These are phyloP conservation scores for Ophiobolus disseminans DNA, from an alignment of 2,329 filamentous ascomycete species.

Conservation along the genomic window DNA sequence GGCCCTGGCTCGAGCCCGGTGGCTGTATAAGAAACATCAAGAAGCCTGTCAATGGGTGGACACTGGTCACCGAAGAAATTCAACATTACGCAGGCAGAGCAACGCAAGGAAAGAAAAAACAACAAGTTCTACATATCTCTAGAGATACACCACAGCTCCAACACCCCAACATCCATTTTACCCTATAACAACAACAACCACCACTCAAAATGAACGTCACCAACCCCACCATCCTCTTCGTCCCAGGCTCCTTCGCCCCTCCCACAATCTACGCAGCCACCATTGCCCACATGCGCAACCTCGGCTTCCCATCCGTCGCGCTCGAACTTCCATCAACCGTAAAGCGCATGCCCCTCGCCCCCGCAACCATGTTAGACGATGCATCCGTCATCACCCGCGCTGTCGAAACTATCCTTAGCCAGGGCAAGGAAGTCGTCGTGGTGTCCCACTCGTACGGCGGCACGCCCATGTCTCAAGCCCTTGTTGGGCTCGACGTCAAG, in stretches of 20 bases:
- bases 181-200: background rate
- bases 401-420: constrained; percentile 23
- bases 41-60: no score
- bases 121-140: background rate
- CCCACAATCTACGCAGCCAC: constrained; percentile 16
- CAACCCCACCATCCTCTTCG: constrained; percentile 26
- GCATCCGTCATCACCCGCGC: constrained; percentile 32
- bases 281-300: constrained; percentile 9
- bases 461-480: constrained; percentile 14
- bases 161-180: background rate
- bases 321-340: constrained; percentile 21
- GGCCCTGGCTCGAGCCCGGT: background rate
- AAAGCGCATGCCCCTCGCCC: constrained; percentile 16
- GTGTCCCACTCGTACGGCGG: constrained; percentile 25
- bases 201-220: background rate
- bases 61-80: background rate
- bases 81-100: background rate
- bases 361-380: constrained; percentile 34
- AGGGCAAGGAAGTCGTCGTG: constrained; percentile 42
- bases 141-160: background rate
- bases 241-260: constrained; percentile 30
- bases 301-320: constrained; percentile 19
- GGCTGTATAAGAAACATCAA: background rate
- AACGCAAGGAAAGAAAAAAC: background rate
- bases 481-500: constrained; percentile 17